Base-by-base conservation (phyloP, 352 stramenopile species). In the Pythium rishiriense region DNA sequence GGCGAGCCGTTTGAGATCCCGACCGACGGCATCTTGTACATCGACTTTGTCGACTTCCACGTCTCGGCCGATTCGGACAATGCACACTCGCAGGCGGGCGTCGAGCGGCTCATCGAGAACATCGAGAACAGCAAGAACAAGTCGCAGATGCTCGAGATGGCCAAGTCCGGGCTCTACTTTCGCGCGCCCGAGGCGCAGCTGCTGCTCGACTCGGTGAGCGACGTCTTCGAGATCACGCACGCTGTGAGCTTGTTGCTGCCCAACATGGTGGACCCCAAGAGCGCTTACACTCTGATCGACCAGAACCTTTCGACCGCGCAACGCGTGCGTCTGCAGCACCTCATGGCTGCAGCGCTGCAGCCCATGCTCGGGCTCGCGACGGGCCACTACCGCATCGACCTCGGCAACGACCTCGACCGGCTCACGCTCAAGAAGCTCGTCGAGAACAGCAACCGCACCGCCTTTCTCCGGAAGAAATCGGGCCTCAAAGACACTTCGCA, bases 21-120 rank as follows among this genome's bases (percentile, higher is more conserved):
- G 9, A 78, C 66, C 0, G 74, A 90, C 31, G 84, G 84, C 0
- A 70, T 74, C 19, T 47, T 93, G 24, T 70, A 76, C 43, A 68
- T 93, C 25, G 82, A 90, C 22, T 93, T 93, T 66, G 65, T 90
- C 22, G 84, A 93, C 64, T 72, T 93, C 10, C 84, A 93, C 60
- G 83, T 93, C 10, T 88, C 84, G 0, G 62, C 69, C 5, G 84
- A 89, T 28, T 65, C 79, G 45, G 81, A 90, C 52, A 90, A 83
- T 29, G 79, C 84, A 11, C 79, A 91, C 54, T 88, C 84, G 24
- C 76, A 85, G 0, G 81, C 71, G 5, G 80, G 78, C 31, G 80
- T 93, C 25, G 77, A 88, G 47, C 73, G 82, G 9, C 69, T 93
- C 45, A 90, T 93, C 48, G 78, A 89, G 43, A 93, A 93, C 59